phyloP scores from a whole-genome alignment of 2,329 filamentous ascomycete genomes.

The Trichoderma sp. region DNA sequence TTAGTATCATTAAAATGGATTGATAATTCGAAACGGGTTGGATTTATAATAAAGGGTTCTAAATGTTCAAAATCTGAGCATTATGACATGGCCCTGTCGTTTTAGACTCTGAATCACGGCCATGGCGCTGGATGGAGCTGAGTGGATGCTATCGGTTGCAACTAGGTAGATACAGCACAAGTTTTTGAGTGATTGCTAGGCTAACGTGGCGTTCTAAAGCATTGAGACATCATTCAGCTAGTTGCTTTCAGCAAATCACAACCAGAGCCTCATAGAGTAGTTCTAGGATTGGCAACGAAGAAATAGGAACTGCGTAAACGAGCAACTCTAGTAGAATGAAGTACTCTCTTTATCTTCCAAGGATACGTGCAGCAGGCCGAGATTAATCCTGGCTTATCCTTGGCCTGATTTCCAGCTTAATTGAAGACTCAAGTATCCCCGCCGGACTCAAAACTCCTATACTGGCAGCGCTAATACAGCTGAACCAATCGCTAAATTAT shows the following conservation, averaged over 20 bases:
- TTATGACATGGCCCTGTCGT: constrained; percentile 28
- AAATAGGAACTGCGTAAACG: background rate
- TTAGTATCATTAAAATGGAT: background rate
- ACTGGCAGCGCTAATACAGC: background rate
- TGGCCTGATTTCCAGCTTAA: background rate
- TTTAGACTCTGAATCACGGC: constrained; percentile 16
- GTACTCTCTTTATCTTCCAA: background rate
- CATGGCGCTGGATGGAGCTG: background rate
- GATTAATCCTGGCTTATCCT: background rate
- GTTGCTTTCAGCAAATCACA: background rate
- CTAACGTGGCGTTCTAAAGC: background rate
- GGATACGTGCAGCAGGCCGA: background rate
- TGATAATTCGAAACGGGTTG: constrained; percentile 1
- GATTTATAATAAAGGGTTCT: constrained; percentile 19
- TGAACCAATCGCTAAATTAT: background rate
- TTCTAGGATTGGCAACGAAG: background rate
- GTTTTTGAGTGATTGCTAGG: background rate
- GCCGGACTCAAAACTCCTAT: background rate
- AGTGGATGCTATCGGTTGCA: background rate
- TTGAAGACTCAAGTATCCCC: background rate
- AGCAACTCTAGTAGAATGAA: background rate
- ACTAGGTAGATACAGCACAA: background rate
- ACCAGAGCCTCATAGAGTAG: background rate
- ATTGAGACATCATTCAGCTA: background rate
- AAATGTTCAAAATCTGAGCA: background rate